Conservation (phyloP, 2,329 filamentous ascomycete species). For the Aspergillus udagawae region DNA sequence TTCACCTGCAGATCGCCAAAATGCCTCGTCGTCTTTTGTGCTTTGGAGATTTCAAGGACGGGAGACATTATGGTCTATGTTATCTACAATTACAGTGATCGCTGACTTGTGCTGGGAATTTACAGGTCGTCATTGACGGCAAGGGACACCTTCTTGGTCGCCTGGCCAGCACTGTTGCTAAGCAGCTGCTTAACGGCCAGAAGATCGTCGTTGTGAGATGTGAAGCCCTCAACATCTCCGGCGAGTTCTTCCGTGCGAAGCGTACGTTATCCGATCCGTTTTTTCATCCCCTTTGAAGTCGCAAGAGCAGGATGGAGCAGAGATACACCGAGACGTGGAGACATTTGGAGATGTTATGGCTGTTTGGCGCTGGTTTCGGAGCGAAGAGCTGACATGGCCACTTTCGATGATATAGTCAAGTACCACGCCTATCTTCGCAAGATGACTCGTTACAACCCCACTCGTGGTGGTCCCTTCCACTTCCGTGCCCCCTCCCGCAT, state of each 20-base stretch:
- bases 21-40: slow-evolving; percentile 8
- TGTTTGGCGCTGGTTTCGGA: neutral
- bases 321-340: neutral
- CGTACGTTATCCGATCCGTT: slow-evolving; percentile 65
- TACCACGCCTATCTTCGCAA: slow-evolving; percentile 99
- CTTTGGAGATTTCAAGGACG: slow-evolving; percentile 2
- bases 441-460: slow-evolving; percentile 99
- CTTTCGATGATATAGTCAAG: slow-evolving; percentile 70
- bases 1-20: slow-evolving; percentile 10
- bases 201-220: slow-evolving; percentile 99
- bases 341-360: slow-evolving; percentile 9
- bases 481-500: slow-evolving; percentile 99
- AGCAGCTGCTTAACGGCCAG: slow-evolving; percentile 98
- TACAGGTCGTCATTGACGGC: slow-evolving; percentile 97
- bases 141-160: slow-evolving; percentile 99
- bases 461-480: slow-evolving; percentile 99
- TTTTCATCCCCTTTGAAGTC: slow-evolving; percentile 8
- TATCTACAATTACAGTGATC: slow-evolving; percentile 10
- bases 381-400: slow-evolving; percentile 44
- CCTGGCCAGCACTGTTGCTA: slow-evolving; percentile 95
- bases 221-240: slow-evolving; percentile 99
- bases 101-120: slow-evolving; percentile 42
- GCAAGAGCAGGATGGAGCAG: slow-evolving; percentile 2
- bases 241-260: slow-evolving; percentile 99
- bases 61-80: neutral